phyloP scores from a whole-genome alignment of 495 filamentous ascomycete genomes.

The Podospora pseudopauciseta region DNA sequence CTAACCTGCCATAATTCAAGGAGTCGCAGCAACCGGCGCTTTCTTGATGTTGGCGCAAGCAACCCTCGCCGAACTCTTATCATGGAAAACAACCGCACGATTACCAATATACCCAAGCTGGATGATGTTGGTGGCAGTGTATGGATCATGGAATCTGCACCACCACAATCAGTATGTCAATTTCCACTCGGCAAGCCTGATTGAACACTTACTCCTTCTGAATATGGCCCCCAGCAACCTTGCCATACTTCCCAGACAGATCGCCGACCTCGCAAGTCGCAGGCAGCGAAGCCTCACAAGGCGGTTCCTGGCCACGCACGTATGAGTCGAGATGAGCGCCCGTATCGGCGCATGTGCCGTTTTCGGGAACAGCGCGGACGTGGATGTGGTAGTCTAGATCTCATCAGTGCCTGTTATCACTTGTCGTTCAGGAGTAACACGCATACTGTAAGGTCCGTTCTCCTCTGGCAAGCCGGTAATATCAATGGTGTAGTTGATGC shows the following conservation, averaged over 20 bases:
- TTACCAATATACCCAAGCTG: conserved; percentile 68
- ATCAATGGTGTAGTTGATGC: conserved; percentile 57
- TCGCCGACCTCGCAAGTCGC: conserved; percentile 78
- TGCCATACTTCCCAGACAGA: conserved; percentile 74
- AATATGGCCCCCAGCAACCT: conserved; percentile 46
- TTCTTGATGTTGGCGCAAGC: conserved; percentile 62
- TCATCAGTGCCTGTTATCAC: background rate
- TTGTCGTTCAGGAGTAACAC: conserved; percentile 27
- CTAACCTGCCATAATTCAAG: background rate
- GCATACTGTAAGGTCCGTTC: conserved; percentile 68
- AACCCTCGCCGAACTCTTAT: conserved; percentile 58
- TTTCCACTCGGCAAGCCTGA: background rate
- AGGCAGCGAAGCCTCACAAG: conserved; percentile 60
- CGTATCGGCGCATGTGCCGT: conserved; percentile 73
- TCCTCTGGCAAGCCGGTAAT: conserved; percentile 59
- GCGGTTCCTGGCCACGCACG: conserved; percentile 57
- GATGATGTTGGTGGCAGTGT: conserved; percentile 56
- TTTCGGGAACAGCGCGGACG: conserved; percentile 59
- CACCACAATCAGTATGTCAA: background rate
- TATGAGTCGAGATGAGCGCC: conserved; percentile 53
- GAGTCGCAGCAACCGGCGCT: background rate
- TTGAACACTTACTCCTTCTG: conserved; percentile 31
- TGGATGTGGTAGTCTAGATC: conserved; percentile 74
- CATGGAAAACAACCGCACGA: conserved; percentile 70
- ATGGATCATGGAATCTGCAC: conserved; percentile 61